Conservation (phyloP, 2,329 filamentous ascomycete genomes). For the Diaporthe capsici region DNA sequence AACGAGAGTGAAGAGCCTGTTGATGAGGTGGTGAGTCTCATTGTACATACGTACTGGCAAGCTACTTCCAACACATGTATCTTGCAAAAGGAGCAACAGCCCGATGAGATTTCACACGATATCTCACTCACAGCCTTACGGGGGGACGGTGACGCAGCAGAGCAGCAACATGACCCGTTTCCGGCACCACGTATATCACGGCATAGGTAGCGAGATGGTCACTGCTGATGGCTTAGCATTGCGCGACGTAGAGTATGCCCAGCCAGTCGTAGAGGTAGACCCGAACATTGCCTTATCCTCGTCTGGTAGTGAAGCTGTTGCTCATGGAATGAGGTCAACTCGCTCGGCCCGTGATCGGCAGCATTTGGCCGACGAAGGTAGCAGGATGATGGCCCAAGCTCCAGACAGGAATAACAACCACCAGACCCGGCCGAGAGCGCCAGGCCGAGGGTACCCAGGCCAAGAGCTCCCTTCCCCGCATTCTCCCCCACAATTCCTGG, state of each 20-base stretch:
- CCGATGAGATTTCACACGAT: no score
- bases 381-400: not conserved
- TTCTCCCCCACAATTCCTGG: slow-evolving; percentile 15
- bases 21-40: not conserved
- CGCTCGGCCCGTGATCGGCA: slow-evolving; percentile 14
- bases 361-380: not conserved
- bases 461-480: slow-evolving; percentile 20
- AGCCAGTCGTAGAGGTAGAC: not conserved
- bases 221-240: no score
- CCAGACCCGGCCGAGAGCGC: not conserved
- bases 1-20: not conserved
- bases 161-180: no score
- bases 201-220: not conserved
- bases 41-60: not conserved
- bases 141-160: no score
- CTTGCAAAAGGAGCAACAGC: no score
- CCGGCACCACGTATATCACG: no score
- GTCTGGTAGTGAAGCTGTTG: not conserved
- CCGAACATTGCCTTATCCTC: not conserved
- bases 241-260: not conserved
- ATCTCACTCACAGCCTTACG: no score
- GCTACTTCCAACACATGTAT: no score
- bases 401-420: not conserved
- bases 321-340: not conserved
- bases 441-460: not conserved